Evolutionary conservation across 805 yeast species (phyloP), one percentile per base, ranked within the genome.

Genomic region (Barnettozyma wickerhamii): DNA sequence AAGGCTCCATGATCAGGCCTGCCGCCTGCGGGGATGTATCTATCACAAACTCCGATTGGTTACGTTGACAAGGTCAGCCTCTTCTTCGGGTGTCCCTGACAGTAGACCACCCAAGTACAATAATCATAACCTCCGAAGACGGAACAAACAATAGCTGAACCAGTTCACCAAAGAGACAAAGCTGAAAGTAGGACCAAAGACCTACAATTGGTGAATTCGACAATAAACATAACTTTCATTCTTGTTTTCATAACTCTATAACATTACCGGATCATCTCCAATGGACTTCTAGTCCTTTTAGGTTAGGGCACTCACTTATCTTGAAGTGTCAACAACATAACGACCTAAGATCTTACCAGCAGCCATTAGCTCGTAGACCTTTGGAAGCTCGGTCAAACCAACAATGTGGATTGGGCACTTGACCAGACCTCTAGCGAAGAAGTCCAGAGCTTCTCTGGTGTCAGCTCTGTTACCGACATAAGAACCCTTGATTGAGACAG

Each of bases 291-390:
- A 10, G 12, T 19, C 30, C 23, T 30, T 18, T 15, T 17, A 5
- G 15, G 4, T 27, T 30, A 24, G 10, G 37, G 10, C n/a, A 15
- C 7, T 14, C 65, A 79, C 63, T 77, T 77, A 49, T n/a, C n/a
- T n/a, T n/a, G 77, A 60, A 30, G 85, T 82, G 68, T 88, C 95
- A 46, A 87, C 77, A 39, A 87, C 96, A 59, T 81, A 80, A 69
- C 96, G 77, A 53, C 96, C 96, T 52, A 66, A 47, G 50, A 76
- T 72, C 61, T 72, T 69, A 38, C 79, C 77, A 46, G 69, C 59
- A 52, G 69, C 77, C 82, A 76, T 77, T 62, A 72, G 60, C 38
- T 72, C 65, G 63, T 73, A 77, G 38, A 75, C 73, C 33, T 55
- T 55, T 47, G 78, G 74, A 52, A 77, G 62, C 52, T 75, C 77